Evolutionary conservation across 2,329 filamentous ascomycete species (phyloP).

Genomic region (Fusarium fujikuroi): DNA sequence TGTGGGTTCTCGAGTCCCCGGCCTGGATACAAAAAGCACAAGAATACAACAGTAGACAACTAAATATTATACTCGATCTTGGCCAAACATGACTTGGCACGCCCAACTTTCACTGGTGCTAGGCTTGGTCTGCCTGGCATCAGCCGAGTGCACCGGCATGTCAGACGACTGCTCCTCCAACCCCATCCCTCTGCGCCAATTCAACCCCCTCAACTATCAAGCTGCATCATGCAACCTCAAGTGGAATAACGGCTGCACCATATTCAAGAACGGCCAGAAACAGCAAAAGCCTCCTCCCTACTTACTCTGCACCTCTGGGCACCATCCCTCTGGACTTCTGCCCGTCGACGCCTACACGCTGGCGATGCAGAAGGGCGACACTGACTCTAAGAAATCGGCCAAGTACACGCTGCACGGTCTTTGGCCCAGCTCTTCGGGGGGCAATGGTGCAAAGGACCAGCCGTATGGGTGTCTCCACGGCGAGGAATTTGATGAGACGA

Average conservation of each 20-base stretch:
- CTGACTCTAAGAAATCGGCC: accelerated
- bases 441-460: background rate
- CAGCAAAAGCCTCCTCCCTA: background rate
- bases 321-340: background rate
- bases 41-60: too few species aligned
- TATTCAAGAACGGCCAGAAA: background rate
- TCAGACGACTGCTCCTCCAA: slow-evolving; percentile 5
- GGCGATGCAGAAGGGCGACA: background rate
- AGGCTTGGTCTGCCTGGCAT: too few species aligned
- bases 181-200: background rate
- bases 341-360: background rate
- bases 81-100: background rate
- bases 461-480: background rate
- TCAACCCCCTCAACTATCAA: background rate
- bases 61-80: too few species aligned
- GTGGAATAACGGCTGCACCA: background rate
- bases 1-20: too few species aligned
- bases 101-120: background rate
- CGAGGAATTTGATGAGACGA: background rate
- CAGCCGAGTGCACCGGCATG: background rate
- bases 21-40: too few species aligned
- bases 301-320: background rate
- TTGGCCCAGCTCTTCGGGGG: background rate
- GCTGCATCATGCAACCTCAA: background rate
- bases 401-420: background rate